phyloP scores from a whole-genome alignment of 495 filamentous ascomycete genomes.

The Aspergillus cavernicola region DNA sequence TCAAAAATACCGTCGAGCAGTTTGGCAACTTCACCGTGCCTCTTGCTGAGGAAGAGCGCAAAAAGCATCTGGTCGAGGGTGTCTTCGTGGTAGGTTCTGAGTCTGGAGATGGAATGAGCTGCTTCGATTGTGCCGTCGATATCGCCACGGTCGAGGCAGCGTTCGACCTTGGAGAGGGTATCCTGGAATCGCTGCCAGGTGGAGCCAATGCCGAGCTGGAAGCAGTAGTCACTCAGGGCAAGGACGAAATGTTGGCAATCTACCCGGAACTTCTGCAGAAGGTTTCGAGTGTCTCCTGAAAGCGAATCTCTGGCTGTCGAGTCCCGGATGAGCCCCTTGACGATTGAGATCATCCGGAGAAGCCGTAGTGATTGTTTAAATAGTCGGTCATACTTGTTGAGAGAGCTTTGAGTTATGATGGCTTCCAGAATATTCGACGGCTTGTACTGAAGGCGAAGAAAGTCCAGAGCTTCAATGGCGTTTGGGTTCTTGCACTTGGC shows the following conservation, averaged over 20 bases:
- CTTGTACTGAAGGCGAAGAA: constrained; percentile 80
- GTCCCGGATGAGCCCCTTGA: constrained; percentile 64
- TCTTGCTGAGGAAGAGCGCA: constrained; percentile 58
- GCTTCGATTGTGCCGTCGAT: constrained; percentile 50
- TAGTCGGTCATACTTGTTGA: constrained; percentile 78
- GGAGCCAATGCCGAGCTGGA: constrained; percentile 66
- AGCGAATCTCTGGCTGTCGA: constrained; percentile 41
- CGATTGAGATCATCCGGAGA: constrained; percentile 74
- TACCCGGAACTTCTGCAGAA: constrained; percentile 60
- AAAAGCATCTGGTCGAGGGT: constrained; percentile 78
- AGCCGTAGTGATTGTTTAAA: constrained; percentile 77
- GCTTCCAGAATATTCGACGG: constrained; percentile 68
- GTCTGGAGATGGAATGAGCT: constrained; percentile 51
- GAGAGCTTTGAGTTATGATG: constrained; percentile 61
- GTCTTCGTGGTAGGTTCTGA: constrained; percentile 69
- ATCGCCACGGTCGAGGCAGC: constrained; percentile 45
- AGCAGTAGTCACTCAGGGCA: constrained; percentile 67
- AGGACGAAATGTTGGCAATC: constrained; percentile 77
- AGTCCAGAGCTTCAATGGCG: constrained; percentile 82
- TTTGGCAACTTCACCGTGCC: constrained; percentile 58
- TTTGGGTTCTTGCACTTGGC: constrained; percentile 74
- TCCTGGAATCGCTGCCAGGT: constrained; percentile 68
- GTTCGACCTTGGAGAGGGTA: constrained; percentile 61
- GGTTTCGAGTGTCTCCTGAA: constrained; percentile 35
- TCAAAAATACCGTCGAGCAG: constrained; percentile 76